Evolutionary conservation across 2,329 filamentous ascomycete genomes (phyloP), one percentile per base, ranked within the genome.

Genomic region (Trichoderma sp.): DNA sequence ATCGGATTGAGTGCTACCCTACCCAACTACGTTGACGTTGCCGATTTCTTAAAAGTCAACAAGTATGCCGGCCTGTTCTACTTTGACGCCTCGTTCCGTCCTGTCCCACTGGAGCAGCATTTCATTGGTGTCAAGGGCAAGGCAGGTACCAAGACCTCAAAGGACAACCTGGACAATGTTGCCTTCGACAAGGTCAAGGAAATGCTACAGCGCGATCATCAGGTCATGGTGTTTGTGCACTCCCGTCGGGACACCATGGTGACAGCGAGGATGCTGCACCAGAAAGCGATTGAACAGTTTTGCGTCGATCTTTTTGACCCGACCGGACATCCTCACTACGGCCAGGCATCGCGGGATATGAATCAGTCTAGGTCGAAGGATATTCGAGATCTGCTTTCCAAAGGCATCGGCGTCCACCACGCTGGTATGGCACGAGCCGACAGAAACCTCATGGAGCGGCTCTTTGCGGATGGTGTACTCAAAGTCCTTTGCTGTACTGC

Each of bases 161-260:
- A 91, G 65, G 94, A 97, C 44, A 98, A 98, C 69, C 81, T 99
- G 30, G 95, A 99, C 71, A 84, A 84, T 26, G 88, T 92, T 3
- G 88, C 92, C 0, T 99, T 96, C 74, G 93, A 98, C 70, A 99
- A 99, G 75, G 93, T 97, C 54, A 90, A 88, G 70, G 90, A 95
- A 60, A 97, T 99, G 93, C 82, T 99, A 3, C 87, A 93, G 73
- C 82, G 83, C 66, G 93, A 91, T n/a, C 95, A 99, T 72, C 95
- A 99, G 76, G 86, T 99, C 69, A 99, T 99, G 96, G 94, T 99
- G 0, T 99, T 99, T 76, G 96, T 99, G 12, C 96, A 99, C 76
- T 97, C 94, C 1, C 86, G 95, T 28, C 93, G 96, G 74, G 96
- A 99, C 71, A 99, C 96, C 0, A 87, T 96, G 69, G 85, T 90